Conservation (phyloP, 768 basidiomycete species). For the Wakefieldia striispora region DNA sequence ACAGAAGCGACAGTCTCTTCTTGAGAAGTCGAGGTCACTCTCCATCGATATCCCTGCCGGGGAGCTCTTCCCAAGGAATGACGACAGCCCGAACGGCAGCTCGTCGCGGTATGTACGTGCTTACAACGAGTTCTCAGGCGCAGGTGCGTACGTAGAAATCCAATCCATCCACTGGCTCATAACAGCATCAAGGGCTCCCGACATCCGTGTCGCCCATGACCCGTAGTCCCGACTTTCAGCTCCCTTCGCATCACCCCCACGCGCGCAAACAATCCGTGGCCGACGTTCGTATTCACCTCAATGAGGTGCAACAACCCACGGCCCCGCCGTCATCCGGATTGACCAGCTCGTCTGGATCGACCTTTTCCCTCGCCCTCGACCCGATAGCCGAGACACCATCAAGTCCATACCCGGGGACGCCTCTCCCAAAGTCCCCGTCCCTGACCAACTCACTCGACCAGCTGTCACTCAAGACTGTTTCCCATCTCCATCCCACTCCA, state of each 20-base stretch:
- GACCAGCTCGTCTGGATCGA: slow-evolving; percentile 41
- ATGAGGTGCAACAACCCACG: slow-evolving; percentile 26
- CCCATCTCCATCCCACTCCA: slow-evolving; percentile 27
- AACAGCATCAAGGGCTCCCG: slow-evolving; percentile 1
- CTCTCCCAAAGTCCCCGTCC: slow-evolving; percentile 28
- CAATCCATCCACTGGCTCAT: slow-evolving; percentile 5
- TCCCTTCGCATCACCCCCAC: slow-evolving; percentile 67
- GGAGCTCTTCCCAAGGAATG: slow-evolving; percentile 38
- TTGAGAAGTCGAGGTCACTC: slow-evolving; percentile 54
- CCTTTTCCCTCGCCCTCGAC: slow-evolving; percentile 48
- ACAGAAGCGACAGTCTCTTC: slow-evolving; percentile 50
- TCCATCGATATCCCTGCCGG: slow-evolving; percentile 60
- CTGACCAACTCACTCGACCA: slow-evolving; percentile 28
- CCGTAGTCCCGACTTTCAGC: slow-evolving; percentile 49
- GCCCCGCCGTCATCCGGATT: slow-evolving; percentile 22
- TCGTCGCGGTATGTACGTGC: slow-evolving; percentile 30
- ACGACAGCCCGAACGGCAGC: slow-evolving; percentile 1
- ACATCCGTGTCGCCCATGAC: slow-evolving; percentile 33
- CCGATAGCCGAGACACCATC: slow-evolving; percentile 46
- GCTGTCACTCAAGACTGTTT: slow-evolving; percentile 22
- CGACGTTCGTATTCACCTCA: slow-evolving; percentile 44
- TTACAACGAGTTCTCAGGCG: slow-evolving; percentile 27
- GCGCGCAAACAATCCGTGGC: slow-evolving; percentile 71
- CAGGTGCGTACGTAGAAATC: slow-evolving; percentile 12
- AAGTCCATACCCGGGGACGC: slow-evolving; percentile 37